phyloP scores from a whole-genome alignment of 1,139 yeast genomes.

The Saccharomyces hybrid region DNA sequence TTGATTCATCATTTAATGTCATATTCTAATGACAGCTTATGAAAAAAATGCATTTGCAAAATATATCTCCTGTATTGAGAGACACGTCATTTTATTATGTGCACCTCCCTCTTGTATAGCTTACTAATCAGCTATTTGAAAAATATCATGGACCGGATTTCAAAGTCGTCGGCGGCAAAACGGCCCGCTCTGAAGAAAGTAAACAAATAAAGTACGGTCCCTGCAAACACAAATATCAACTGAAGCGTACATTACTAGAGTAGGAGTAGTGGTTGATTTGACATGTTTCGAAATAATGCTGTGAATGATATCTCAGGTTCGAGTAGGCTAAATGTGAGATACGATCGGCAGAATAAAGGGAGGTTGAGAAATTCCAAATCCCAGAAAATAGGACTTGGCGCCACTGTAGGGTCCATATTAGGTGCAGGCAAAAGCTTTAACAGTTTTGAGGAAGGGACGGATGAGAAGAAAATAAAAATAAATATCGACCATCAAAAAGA shows the following conservation, averaged over 20 bases:
- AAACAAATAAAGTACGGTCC: too few species aligned
- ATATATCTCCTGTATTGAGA: neutral
- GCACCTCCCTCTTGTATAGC: neutral
- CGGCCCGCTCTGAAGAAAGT: neutral
- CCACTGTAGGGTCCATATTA: neutral
- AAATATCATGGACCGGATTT: neutral
- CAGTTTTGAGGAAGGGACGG: too few species aligned
- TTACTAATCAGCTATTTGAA: neutral
- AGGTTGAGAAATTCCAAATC: neutral
- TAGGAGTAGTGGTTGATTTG: neutral
- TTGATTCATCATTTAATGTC: neutral
- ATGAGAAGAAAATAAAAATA: too few species aligned
- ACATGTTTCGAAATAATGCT: neutral
- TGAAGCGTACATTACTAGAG: neutral
- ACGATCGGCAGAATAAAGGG: neutral
- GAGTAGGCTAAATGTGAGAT: neutral
- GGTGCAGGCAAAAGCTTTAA: neutral
- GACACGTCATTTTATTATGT: too few species aligned
- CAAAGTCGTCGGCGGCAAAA: neutral
- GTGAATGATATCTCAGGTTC: neutral
- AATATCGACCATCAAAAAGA: too few species aligned
- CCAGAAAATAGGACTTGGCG: neutral
- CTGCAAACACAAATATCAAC: neutral
- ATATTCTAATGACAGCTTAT: neutral
- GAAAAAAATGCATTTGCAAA: neutral